Evolutionary conservation across 352 stramenopile genomes (phyloP).

Genomic region (Phytopythium chamaehyphon): DNA sequence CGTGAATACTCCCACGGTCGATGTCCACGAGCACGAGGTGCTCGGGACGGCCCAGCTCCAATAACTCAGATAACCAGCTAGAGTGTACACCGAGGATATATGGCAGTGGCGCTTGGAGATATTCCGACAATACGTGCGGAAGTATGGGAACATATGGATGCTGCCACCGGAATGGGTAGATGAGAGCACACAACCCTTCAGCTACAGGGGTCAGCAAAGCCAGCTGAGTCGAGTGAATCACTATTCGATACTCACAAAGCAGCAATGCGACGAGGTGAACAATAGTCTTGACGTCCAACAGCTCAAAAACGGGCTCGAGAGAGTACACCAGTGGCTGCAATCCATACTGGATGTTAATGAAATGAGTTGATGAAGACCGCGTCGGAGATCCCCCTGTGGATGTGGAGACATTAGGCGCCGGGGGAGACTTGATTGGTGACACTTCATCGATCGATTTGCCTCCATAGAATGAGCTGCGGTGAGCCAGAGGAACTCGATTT

Average conservation of each 20-base stretch:
- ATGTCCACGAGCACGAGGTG: slow-evolving; percentile 82
- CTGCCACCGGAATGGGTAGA: slow-evolving; percentile 86
- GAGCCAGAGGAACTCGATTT: neutral
- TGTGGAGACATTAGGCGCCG: neutral
- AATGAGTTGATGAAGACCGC: slow-evolving; percentile 34
- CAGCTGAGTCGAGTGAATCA: slow-evolving; percentile 75
- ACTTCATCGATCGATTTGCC: neutral
- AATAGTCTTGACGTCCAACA: slow-evolving; percentile 72
- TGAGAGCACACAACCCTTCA: slow-evolving; percentile 69
- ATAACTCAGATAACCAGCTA: slow-evolving; percentile 53
- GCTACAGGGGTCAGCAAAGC: slow-evolving; percentile 70
- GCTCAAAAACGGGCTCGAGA: slow-evolving; percentile 58
- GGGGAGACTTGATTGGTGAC: slow-evolving; percentile 1
- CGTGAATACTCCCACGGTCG: slow-evolving; percentile 59
- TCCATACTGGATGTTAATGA: slow-evolving; percentile 43
- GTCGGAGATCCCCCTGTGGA: slow-evolving; percentile 27
- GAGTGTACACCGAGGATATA: slow-evolving; percentile 83
- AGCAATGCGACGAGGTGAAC: slow-evolving; percentile 63
- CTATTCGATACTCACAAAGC: slow-evolving; percentile 75
- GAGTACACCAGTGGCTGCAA: slow-evolving; percentile 74
- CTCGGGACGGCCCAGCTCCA: slow-evolving; percentile 69
- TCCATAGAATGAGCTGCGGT: slow-evolving; percentile 11
- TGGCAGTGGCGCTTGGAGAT: slow-evolving; percentile 75
- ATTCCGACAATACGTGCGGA: slow-evolving; percentile 75
- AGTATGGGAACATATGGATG: slow-evolving; percentile 84